Base-by-base conservation (phyloP, 176 grass and related monocot genomes). In the Leersia perrieri region DNA sequence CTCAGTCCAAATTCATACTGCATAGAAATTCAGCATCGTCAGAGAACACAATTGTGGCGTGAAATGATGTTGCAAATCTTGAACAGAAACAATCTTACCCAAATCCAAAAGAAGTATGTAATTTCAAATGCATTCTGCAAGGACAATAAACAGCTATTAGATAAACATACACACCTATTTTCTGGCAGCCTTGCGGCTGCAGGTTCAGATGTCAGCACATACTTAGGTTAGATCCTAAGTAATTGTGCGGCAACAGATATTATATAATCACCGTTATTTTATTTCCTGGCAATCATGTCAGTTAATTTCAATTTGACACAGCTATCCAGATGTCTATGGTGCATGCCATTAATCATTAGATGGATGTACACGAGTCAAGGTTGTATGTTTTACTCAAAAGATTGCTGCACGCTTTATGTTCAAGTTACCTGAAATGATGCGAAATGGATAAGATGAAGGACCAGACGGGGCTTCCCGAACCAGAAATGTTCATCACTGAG, bases 41-140 rank as follows among this genome's bases (percentile, higher is more conserved):
- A 12, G 3, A 85, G 38, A 72, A 63, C 41, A 83, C 27, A 89
- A 40, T 63, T 9, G 55, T 49, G 22, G 38, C 41, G 67, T 63
- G 0, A 3, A 80, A 81, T 73, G 55, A 62, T 63, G 11, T 25
- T 72, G 30, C 4, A 51, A 67, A 70, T 47, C 15, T 55, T 26
- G 33, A 72, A 42, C 22, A 33, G 62, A 75, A 42, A 23, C 4
- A 79, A 57, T 45, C 88, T 87, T 90, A 97, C 91, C 94, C 88
- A 97, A 62, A 93, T 87, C 94, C 94, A 97, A 33, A 97, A 85
- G 80, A 97, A 97, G 77, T 91, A 91, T 47, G 83, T 89, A 47
- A 97, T 85, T 79, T 97, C 90, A 62, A 97, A 97, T 7, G 88
- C 94, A 89, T 97, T 97, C 94, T 97, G 88, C 77, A 83, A 72